Conservation (phyloP, 345 rosid genomes). For the Aegle marmelos region DNA sequence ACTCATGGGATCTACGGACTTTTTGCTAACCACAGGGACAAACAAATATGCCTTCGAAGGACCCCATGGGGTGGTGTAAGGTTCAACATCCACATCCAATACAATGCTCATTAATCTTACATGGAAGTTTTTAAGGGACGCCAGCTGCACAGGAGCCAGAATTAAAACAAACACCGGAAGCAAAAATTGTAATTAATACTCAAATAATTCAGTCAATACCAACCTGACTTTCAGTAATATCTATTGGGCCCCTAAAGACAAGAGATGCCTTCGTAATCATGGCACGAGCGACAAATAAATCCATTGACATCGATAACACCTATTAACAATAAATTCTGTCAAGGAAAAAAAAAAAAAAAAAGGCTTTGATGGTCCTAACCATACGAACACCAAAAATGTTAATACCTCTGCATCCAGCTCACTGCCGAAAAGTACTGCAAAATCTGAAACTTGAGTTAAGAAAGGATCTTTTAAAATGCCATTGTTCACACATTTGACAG, state of each 20-base stretch:
- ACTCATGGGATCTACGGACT: slow-evolving; percentile 56
- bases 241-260: slow-evolving; percentile 69
- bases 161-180: slow-evolving; percentile 1
- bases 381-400: neutral
- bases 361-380: neutral
- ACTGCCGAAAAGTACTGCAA: slow-evolving; percentile 91
- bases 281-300: slow-evolving; percentile 99
- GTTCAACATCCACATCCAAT: slow-evolving; percentile 98
- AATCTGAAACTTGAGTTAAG: slow-evolving; percentile 78
- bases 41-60: slow-evolving; percentile 96
- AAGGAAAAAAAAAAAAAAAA: slow-evolving; percentile 9
- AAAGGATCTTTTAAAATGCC: slow-evolving; percentile 87
- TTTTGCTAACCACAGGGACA: slow-evolving; percentile 82
- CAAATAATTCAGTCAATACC: slow-evolving; percentile 9
- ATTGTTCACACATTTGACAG: slow-evolving; percentile 58
- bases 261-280: slow-evolving; percentile 96
- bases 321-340: slow-evolving; percentile 24
- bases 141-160: slow-evolving; percentile 61
- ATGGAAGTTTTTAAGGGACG: slow-evolving; percentile 86
- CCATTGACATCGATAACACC: slow-evolving; percentile 99
- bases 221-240: slow-evolving; percentile 83
- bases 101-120: slow-evolving; percentile 98
- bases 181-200: neutral
- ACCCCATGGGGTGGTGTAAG: slow-evolving; percentile 99
- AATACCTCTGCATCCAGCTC: slow-evolving; percentile 99